Conservation (phyloP, 108 stramenopile species). For the Stephanodiscus triporus region DNA sequence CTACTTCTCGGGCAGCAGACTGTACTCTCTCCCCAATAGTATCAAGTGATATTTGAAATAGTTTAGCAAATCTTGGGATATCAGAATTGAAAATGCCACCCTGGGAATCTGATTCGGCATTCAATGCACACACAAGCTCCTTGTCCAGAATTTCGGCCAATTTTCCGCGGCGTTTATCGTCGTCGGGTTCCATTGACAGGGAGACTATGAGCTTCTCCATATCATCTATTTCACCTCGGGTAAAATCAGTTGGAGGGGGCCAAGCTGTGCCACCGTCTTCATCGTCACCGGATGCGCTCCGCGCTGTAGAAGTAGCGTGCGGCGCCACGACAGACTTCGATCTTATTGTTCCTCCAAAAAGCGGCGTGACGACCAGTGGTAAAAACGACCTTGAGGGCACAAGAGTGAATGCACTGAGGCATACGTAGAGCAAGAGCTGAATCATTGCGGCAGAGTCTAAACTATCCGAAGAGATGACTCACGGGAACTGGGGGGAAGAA, state of each 20-base stretch:
- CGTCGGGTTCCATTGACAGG: constrained; percentile 61
- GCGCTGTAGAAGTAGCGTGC: not conserved
- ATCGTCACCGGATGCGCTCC: not conserved
- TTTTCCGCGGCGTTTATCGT: constrained; percentile 55
- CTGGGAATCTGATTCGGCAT: not conserved
- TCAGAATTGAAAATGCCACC: not conserved
- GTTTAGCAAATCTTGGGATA: constrained; percentile 42
- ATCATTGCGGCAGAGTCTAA: no score
- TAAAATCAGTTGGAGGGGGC: constrained; percentile 23
- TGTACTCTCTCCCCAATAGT: constrained; percentile 69
- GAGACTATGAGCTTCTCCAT: constrained; percentile 71
- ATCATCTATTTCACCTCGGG: constrained; percentile 56
- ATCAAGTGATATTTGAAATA: constrained; percentile 48
- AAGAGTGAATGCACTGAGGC: not conserved
- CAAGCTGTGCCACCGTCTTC: constrained; percentile 25
- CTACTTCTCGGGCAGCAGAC: constrained; percentile 56
- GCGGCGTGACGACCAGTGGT: not conserved
- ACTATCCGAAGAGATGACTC: no score
- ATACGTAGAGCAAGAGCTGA: no score
- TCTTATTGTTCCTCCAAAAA: not conserved
- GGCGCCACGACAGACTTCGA: not conserved
- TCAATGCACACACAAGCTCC: constrained; percentile 38
- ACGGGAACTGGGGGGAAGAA: no score
- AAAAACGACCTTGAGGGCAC: constrained; percentile 4
- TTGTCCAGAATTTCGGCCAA: constrained; percentile 54